Evolutionary conservation across 2,329 filamentous ascomycete genomes (phyloP).

Genomic region (Alternaria sp.): DNA sequence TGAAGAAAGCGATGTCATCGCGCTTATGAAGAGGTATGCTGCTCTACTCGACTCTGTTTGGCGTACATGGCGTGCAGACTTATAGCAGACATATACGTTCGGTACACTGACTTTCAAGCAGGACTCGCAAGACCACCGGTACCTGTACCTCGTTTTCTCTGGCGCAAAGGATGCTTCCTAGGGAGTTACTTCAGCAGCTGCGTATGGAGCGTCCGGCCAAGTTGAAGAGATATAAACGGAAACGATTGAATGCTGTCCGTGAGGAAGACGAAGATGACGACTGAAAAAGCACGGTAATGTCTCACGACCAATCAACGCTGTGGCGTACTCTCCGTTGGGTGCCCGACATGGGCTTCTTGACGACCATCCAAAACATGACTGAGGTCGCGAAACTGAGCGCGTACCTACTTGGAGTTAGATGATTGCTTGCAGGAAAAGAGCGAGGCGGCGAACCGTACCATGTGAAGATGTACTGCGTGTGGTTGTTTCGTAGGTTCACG

Average conservation of each 20-base stretch:
- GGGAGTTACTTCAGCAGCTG: slow-evolving; percentile 82
- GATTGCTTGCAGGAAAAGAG: background rate
- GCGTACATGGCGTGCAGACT: slow-evolving; percentile 8
- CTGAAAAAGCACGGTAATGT: slow-evolving; percentile 37
- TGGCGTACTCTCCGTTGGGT: slow-evolving; percentile 75
- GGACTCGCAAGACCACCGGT: slow-evolving; percentile 68
- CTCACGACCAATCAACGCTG: slow-evolving; percentile 73
- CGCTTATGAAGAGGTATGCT: slow-evolving; percentile 81
- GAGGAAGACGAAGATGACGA: slow-evolving; percentile 56
- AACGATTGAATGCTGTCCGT: slow-evolving; percentile 50
- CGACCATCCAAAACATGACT: slow-evolving; percentile 95
- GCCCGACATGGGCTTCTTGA: slow-evolving; percentile 82
- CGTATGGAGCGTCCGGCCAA: slow-evolving; percentile 65
- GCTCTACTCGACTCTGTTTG: slow-evolving; percentile 22
- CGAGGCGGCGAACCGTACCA: slow-evolving; percentile 67
- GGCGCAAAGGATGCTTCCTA: slow-evolving; percentile 80
- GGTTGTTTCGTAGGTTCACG: slow-evolving; percentile 94
- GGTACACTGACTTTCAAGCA: slow-evolving; percentile 12
- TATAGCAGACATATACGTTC: slow-evolving; percentile 8
- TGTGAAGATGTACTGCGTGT: slow-evolving; percentile 98
- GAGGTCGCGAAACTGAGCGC: slow-evolving; percentile 82
- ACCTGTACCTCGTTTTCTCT: slow-evolving; percentile 81
- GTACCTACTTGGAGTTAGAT: slow-evolving; percentile 68
- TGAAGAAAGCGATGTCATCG: slow-evolving; percentile 81
- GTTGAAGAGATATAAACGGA: slow-evolving; percentile 53